Conservation (phyloP, 2,329 filamentous ascomycete species). For the Sporothrix luriei region DNA sequence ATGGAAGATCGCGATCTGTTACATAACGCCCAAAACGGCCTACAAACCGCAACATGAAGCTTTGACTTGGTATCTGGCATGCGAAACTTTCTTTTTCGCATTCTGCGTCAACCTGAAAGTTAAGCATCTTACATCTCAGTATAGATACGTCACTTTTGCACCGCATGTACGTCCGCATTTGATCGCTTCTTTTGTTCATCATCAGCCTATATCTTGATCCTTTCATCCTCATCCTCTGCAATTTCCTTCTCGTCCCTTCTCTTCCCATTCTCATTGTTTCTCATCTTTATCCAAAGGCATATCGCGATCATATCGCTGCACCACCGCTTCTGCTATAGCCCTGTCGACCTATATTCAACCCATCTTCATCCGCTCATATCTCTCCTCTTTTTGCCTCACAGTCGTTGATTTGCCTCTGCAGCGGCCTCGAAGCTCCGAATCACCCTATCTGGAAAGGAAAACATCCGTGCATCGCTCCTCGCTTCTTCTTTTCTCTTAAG, state of each 20-base stretch:
- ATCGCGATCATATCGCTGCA: not conserved
- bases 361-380: not conserved
- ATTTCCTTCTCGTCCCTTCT: not conserved
- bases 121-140: not conserved
- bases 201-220: conserved; percentile 15
- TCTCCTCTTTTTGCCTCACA: not conserved
- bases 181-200: not conserved
- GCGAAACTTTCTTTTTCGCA: conserved; percentile 6
- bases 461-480: not conserved
- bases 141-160: not conserved
- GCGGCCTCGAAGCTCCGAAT: conserved; percentile 16
- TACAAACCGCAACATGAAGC: not conserved
- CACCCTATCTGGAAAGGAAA: conserved; percentile 14
- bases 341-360: not conserved
- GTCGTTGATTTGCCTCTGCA: conserved; percentile 3
- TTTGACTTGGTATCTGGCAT: not conserved
- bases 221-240: not conserved
- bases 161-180: not conserved
- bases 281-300: conserved; percentile 3
- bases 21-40: conserved; percentile 22
- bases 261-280: not conserved
- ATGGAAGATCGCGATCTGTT: not conserved
- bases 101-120: not conserved
- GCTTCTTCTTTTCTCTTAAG: conserved; percentile 7
- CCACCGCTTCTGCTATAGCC: not conserved